Evolutionary conservation across 2,329 filamentous ascomycete genomes (phyloP).

Genomic region (Claviceps monticola): DNA sequence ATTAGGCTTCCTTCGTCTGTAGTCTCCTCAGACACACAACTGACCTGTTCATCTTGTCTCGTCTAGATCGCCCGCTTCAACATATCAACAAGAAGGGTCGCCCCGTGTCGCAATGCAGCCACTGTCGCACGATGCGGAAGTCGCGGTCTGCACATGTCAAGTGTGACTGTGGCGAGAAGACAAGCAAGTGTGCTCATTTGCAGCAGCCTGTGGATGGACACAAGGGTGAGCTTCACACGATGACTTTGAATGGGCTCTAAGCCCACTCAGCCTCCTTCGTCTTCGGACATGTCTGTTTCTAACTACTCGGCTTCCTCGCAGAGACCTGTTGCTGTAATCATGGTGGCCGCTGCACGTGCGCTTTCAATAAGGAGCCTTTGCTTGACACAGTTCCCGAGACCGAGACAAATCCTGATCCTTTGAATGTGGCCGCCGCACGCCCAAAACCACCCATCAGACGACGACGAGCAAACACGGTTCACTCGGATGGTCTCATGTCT

Average conservation of each 20-base stretch:
- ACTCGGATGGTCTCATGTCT: slow-evolving; percentile 43
- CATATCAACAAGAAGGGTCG: slow-evolving; percentile 97
- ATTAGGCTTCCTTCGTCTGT: background rate
- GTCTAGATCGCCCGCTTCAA: slow-evolving; percentile 70
- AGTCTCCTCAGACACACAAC: background rate
- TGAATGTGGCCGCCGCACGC: slow-evolving; percentile 14
- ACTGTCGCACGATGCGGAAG: slow-evolving; percentile 94
- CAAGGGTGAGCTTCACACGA: slow-evolving; percentile 33
- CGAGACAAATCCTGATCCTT: slow-evolving; percentile 38
- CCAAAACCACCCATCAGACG: slow-evolving; percentile 32
- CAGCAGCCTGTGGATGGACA: slow-evolving; percentile 43
- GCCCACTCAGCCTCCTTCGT: slow-evolving; percentile 1
- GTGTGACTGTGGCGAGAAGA: slow-evolving; percentile 94
- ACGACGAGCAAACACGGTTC: slow-evolving; percentile 47
- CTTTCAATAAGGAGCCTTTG: slow-evolving; percentile 44
- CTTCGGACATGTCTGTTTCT: slow-evolving; percentile 4
- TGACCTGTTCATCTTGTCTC: background rate
- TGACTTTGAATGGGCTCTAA: background rate
- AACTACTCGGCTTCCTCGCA: slow-evolving; percentile 16
- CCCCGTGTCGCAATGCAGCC: slow-evolving; percentile 92
- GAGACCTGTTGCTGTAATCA: slow-evolving; percentile 60
- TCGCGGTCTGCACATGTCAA: slow-evolving; percentile 88
- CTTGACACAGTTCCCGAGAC: slow-evolving; percentile 53
- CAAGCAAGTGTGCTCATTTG: slow-evolving; percentile 52
- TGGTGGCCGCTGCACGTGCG: slow-evolving; percentile 52